Percentiles rank a stretch among this genome's conserved stretches.
These are phyloP conservation scores for Lactifluus piperatus DNA, from an alignment of 768 basidiomycete species.

Conservation along the genomic window DNA sequence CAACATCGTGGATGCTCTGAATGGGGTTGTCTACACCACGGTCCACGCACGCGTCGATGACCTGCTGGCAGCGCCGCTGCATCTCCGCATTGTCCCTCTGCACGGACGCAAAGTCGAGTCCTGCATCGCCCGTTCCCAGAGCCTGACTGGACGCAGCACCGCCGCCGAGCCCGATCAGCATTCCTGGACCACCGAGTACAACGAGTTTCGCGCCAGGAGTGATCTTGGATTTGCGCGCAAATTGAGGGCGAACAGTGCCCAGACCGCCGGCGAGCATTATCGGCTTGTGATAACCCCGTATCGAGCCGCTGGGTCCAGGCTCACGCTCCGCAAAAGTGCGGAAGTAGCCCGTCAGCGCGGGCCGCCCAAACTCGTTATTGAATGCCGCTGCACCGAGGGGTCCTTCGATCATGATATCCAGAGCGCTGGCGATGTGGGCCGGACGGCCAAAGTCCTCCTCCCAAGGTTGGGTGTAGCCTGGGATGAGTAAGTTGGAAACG, in stretches of 20 bases:
- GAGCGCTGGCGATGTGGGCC: constrained; percentile 79
- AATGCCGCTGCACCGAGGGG: constrained; percentile 93
- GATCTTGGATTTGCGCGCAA: constrained; percentile 72
- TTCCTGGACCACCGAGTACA: constrained; percentile 90
- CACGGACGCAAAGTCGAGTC: constrained; percentile 94
- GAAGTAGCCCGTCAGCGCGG: constrained; percentile 89
- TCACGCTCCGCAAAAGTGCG: constrained; percentile 85
- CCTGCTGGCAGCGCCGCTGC: constrained; percentile 94
- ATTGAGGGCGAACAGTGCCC: constrained; percentile 83
- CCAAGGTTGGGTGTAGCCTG: constrained; percentile 90
- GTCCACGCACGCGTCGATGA: constrained; percentile 84
- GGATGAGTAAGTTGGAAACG: constrained; percentile 88
- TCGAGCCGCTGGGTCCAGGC: constrained; percentile 46
- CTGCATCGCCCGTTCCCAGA: constrained; percentile 82
- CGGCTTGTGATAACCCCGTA: constrained; percentile 98
- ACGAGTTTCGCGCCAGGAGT: constrained; percentile 78
- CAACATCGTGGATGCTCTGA: constrained; percentile 96
- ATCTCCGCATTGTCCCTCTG: constrained; percentile 98
- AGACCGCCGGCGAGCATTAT: constrained; percentile 99
- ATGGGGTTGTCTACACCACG: constrained; percentile 62
- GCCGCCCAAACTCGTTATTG: constrained; percentile 97
- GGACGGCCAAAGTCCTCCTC: constrained; percentile 91
- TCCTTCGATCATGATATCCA: constrained; percentile 96
- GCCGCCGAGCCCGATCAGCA: constrained; percentile 94
- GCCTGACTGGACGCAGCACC: constrained; percentile 94